Evolutionary conservation across 768 basidiomycete genomes (phyloP).

Genomic region (Chalciporus sphaerocephalus): DNA sequence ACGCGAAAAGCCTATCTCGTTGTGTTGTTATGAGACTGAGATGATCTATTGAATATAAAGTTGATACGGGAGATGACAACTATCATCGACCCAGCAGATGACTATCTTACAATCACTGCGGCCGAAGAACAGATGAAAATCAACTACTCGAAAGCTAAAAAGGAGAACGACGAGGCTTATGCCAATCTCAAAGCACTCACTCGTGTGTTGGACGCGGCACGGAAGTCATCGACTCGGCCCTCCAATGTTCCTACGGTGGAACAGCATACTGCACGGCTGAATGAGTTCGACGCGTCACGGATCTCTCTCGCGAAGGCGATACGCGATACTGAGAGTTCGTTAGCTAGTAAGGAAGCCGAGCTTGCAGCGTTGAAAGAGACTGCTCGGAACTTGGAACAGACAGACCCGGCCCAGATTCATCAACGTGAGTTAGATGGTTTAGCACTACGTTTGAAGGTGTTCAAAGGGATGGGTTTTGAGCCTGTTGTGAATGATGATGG

Average conservation of each 20-base stretch:
- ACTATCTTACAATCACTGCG: conserved; percentile 69
- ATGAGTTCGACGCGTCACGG: conserved; percentile 59
- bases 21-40: background rate
- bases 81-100: conserved; percentile 75
- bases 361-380: conserved; percentile 65
- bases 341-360: conserved; percentile 67
- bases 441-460: conserved; percentile 63
- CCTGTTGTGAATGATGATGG: conserved; percentile 55
- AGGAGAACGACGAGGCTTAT: conserved; percentile 66
- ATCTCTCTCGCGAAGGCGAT: conserved; percentile 70
- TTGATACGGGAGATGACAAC: conserved; percentile 65
- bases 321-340: conserved; percentile 61
- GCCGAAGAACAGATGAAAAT: conserved; percentile 66
- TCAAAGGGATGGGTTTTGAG: conserved; percentile 69
- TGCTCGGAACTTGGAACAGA: conserved; percentile 54
- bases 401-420: conserved; percentile 71
- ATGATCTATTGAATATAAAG: conserved; percentile 40
- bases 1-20: conserved; percentile 1
- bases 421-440: conserved; percentile 64
- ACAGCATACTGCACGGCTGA: conserved; percentile 55
- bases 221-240: conserved; percentile 66
- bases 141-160: conserved; percentile 54
- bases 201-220: conserved; percentile 62
- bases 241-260: conserved; percentile 63
- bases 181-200: conserved; percentile 64